Evolutionary conservation across 768 basidiomycete species (phyloP).

Genomic region (Hericium coralloides): DNA sequence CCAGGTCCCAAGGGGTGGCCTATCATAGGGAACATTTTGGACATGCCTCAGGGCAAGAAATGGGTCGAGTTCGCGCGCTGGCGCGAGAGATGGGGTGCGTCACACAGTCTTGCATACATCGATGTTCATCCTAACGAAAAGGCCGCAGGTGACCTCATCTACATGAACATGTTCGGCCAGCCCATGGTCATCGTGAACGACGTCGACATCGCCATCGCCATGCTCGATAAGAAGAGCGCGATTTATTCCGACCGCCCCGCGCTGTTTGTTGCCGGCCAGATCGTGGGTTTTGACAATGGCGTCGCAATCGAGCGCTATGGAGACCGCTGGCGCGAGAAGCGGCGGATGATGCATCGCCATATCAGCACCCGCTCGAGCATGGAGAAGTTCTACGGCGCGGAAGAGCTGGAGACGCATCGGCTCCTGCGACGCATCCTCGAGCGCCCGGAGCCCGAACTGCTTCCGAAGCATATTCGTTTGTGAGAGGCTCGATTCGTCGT

Average conservation of each 20-base stretch:
- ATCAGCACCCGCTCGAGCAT: constrained; percentile 11
- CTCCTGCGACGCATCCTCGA: constrained; percentile 10
- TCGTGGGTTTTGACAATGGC: constrained; percentile 7
- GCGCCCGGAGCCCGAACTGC: constrained; percentile 4
- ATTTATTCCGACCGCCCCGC: constrained; percentile 16
- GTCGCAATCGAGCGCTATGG: constrained; percentile 11
- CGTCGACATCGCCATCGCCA: constrained; percentile 5
- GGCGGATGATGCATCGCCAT: constrained; percentile 10
- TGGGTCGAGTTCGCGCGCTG: no score
- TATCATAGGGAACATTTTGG: no score
- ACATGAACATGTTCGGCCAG: no score
- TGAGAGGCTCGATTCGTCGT: not conserved
- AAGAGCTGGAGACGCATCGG: constrained; percentile 10
- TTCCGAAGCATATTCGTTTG: constrained; percentile 9
- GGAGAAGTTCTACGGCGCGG: constrained; percentile 8
- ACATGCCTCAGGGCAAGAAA: no score
- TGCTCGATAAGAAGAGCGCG: constrained; percentile 19
- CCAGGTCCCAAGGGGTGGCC: no score
- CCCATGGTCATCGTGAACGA: no score
- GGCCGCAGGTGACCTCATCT: no score
- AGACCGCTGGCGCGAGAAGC: constrained; percentile 9
- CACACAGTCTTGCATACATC: no score
- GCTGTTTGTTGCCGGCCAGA: constrained; percentile 10
- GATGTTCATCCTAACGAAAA: no score
- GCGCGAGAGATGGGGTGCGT: no score